Percentiles rank a stretch among this genome's conserved stretches.
Evolutionary conservation across 2,329 filamentous ascomycete species (phyloP).

Genomic region (Aspergillus flavus): DNA sequence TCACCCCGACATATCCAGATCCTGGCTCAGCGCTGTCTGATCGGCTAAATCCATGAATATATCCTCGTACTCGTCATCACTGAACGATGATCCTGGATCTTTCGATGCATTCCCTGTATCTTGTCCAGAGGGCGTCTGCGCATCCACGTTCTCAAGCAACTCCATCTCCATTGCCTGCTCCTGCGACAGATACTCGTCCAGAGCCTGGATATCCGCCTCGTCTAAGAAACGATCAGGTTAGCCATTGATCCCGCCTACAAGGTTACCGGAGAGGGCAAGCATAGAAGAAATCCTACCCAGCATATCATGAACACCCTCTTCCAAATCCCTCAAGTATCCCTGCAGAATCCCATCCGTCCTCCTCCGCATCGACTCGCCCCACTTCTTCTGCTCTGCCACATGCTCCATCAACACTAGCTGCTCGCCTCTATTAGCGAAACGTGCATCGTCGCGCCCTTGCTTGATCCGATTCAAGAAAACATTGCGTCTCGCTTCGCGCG

Average conservation of each 20-base stretch:
- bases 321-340: constrained; percentile 18
- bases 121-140: not conserved
- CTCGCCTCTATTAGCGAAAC: constrained; percentile 45
- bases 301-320: constrained; percentile 28
- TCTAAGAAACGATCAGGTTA: constrained; percentile 17
- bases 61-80: constrained; percentile 64
- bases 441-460: constrained; percentile 40
- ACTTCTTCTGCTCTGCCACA: constrained; percentile 40
- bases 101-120: too few relatives aligned
- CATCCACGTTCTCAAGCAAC: constrained; percentile 23
- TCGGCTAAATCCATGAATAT: constrained; percentile 67
- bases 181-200: constrained; percentile 41
- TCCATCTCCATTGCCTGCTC: constrained; percentile 38
- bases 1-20: constrained; percentile 40
- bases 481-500: constrained; percentile 39
- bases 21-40: constrained; percentile 25
- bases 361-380: constrained; percentile 42
- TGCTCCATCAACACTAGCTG: constrained; percentile 48
- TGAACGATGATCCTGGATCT: constrained; percentile 22
- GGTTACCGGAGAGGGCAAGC: not conserved
- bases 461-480: constrained; percentile 47
- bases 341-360: constrained; percentile 31
- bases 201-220: constrained; percentile 30
- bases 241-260: constrained; percentile 4
- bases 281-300: constrained; percentile 24